Base-by-base conservation (phyloP, 352 stramenopile species). In the Albugo candida region DNA sequence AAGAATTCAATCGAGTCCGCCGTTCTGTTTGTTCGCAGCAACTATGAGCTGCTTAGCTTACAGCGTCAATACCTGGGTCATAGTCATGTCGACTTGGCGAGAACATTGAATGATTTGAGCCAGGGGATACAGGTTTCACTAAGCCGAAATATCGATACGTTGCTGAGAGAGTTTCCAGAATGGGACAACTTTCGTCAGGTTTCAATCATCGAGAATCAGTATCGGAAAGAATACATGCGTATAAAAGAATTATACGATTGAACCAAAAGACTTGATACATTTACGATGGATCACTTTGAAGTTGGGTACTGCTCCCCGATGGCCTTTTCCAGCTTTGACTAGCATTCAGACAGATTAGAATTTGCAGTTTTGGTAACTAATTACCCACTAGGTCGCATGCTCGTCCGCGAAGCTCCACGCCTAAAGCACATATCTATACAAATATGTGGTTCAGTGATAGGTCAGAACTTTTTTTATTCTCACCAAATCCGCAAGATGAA, bases 161-260 rank as follows among this genome's bases (percentile, higher is more conserved):
- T 97, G 43, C 65, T 93, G 17, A 65, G 81, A 11, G 75, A 91
- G 48, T 81, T 95, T 19, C 58, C 73, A 0, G 81, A 86, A 49
- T 91, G 84, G 69, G 66, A 70, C 49, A 81, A 82, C 44, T 86
- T 96, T 36, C 71, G 78, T 14, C 63, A 92, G 31, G 92, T 84
- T 13, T 95, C 83, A 10, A 60, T 81, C 20, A 71, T 94, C 45
- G 89, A 96, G 58, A 81, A 83, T 56, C 54, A 82, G 47, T 92
- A 81, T 59, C 69, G 83, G 18, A 77, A 86, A 48, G 81, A 96
- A 51, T 94, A 94, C 55, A 67, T 74, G 53, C 74, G 84, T 13
- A 88, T 97, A 58, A 94, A 95, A 54, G 56, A 51, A 36, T 60
- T 96, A 53, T 97, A 96, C 61, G 79, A 87, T 69, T 88, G 38